These are phyloP conservation scores for Gliomastix tumulicola DNA, from an alignment of 2,329 filamentous ascomycete genomes.

Conservation along the genomic window DNA sequence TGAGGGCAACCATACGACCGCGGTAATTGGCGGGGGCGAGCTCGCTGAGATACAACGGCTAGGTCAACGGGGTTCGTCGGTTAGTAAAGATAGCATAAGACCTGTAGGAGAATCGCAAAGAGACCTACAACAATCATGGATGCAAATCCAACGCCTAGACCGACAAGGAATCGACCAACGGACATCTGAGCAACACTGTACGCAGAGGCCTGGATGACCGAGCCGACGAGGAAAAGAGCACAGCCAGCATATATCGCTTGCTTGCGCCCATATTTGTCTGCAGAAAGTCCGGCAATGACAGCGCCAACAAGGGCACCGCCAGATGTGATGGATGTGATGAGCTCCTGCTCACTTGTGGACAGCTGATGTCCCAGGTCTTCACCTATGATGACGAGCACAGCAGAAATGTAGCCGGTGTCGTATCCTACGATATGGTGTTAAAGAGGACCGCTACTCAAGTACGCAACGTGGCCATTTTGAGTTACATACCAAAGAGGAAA, in stretches of 20 bases:
- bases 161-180: slow-evolving; percentile 31
- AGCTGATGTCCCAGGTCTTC: slow-evolving; percentile 27
- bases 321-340: slow-evolving; percentile 43
- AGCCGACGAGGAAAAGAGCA: slow-evolving; percentile 14
- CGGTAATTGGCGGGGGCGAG: slow-evolving; percentile 40
- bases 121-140: slow-evolving; percentile 32
- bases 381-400: slow-evolving; percentile 34
- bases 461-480: too few relatives aligned
- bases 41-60: slow-evolving; percentile 36
- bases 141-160: slow-evolving; percentile 39
- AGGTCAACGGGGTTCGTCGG: too few relatives aligned
- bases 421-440: too few relatives aligned
- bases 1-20: slow-evolving; percentile 39
- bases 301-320: slow-evolving; percentile 22
- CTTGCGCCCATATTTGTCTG: slow-evolving; percentile 16
- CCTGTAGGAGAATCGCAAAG: too few relatives aligned
- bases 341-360: slow-evolving; percentile 35
- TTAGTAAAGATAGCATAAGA: too few relatives aligned
- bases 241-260: slow-evolving; percentile 17
- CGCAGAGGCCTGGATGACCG: slow-evolving; percentile 15
- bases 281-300: slow-evolving; percentile 15
- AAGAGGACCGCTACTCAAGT: too few relatives aligned
- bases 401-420: slow-evolving; percentile 41
- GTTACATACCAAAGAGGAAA: slow-evolving; percentile 14
- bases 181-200: slow-evolving; percentile 18